Conservation (phyloP, 768 basidiomycete genomes). For the button mushroom (Agaricus bisporus) region DNA sequence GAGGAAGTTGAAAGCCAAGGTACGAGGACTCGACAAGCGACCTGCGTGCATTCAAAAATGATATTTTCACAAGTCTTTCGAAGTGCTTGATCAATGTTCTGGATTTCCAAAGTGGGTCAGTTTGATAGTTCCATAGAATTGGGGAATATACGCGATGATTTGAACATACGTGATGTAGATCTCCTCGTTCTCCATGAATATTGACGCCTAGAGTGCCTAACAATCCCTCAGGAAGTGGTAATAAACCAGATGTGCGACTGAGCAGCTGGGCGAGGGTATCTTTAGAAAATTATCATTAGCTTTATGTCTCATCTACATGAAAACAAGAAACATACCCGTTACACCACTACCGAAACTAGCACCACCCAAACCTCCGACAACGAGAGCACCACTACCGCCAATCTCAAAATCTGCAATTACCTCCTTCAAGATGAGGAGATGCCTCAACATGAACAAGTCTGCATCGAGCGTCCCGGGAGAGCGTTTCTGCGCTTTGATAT, state of each 20-base stretch:
- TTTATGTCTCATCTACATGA: not conserved
- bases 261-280: slow-evolving; percentile 57
- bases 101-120: not conserved
- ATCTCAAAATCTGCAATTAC: slow-evolving; percentile 68
- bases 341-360: slow-evolving; percentile 31
- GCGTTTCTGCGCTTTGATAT: slow-evolving; percentile 44
- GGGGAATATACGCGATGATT: not conserved
- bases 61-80: slow-evolving; percentile 82
- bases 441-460: slow-evolving; percentile 82
- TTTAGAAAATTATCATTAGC: slow-evolving; percentile 13
- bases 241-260: slow-evolving; percentile 50
- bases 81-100: slow-evolving; percentile 86
- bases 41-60: slow-evolving; percentile 55
- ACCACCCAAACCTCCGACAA: slow-evolving; percentile 12
- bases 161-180: slow-evolving; percentile 57
- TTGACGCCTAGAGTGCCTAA: slow-evolving; percentile 68
- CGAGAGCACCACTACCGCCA: slow-evolving; percentile 22
- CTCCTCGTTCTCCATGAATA: slow-evolving; percentile 43
- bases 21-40: slow-evolving; percentile 54
- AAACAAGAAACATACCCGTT: slow-evolving; percentile 36
- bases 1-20: slow-evolving; percentile 55
- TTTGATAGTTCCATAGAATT: too few species aligned
- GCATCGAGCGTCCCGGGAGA: slow-evolving; percentile 60
- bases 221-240: slow-evolving; percentile 51
- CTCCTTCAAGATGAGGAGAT: slow-evolving; percentile 89